A percentile compares a stretch with the other conserved stretches of the same genome.
These are phyloP conservation scores for Blastobotrys indianensis DNA, from an alignment of 1,139 yeast species.

Conservation along the genomic window DNA sequence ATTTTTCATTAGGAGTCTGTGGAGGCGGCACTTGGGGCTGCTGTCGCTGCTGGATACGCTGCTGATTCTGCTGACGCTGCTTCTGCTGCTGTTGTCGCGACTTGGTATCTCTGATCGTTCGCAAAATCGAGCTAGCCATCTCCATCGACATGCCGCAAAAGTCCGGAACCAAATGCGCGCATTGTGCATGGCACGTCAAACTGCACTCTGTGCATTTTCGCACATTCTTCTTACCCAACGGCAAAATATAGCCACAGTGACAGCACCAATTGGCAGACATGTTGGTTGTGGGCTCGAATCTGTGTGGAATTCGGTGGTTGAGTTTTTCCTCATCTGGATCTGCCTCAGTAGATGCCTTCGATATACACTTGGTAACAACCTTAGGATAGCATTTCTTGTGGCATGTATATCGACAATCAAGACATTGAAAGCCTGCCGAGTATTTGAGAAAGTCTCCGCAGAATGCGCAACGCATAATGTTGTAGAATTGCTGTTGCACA, in stretches of 20 bases:
- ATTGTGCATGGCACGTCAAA: slow-evolving; percentile 85
- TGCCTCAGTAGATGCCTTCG: slow-evolving; percentile 77
- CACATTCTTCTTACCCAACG: slow-evolving; percentile 93
- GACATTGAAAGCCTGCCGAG: slow-evolving; percentile 93
- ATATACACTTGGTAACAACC: slow-evolving; percentile 92
- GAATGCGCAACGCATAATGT: slow-evolving; percentile 93
- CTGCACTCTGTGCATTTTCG: slow-evolving; percentile 95
- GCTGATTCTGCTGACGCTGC: slow-evolving; percentile 8
- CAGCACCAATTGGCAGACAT: slow-evolving; percentile 99
- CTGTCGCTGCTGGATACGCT: slow-evolving; percentile 4
- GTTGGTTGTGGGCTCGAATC: slow-evolving; percentile 84
- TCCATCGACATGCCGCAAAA: slow-evolving; percentile 99
- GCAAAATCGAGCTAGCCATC: slow-evolving; percentile 83
- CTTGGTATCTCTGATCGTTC: slow-evolving; percentile 78
- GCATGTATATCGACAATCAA: slow-evolving; percentile 89
- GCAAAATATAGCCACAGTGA: slow-evolving; percentile 93
- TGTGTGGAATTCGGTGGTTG: slow-evolving; percentile 94
- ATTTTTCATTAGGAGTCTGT: slow-evolving; percentile 12
- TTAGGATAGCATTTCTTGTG: slow-evolving; percentile 92
- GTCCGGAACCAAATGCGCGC: slow-evolving; percentile 94
- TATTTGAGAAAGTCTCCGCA: slow-evolving; percentile 88
- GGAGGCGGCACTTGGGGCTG: slow-evolving; percentile 11
- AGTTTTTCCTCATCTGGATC: slow-evolving; percentile 86
- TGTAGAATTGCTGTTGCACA: slow-evolving; percentile 91
- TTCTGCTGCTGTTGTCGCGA: slow-evolving; percentile 34